Evolutionary conservation across 176 grass and related monocot species (phyloP).

Genomic region (barley (Hordeum vulgare)): DNA sequence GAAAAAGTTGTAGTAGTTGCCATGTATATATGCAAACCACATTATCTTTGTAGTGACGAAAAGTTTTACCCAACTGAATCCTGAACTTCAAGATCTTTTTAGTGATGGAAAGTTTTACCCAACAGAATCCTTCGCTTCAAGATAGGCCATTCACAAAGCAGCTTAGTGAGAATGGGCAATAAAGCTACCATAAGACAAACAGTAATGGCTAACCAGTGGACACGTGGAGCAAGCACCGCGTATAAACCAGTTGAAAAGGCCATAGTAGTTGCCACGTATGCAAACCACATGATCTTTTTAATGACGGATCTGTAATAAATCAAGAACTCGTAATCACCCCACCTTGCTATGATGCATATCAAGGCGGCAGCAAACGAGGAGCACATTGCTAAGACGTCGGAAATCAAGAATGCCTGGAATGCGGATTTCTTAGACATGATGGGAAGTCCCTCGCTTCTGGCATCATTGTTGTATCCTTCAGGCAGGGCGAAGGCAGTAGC

Average conservation of each 20-base stretch:
- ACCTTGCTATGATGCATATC: neutral
- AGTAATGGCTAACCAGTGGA: neutral
- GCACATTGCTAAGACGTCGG: no score
- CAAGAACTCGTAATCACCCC: neutral
- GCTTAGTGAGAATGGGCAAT: neutral
- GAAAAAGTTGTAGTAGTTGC: no score
- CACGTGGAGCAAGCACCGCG: neutral
- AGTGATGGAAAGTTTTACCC: neutral
- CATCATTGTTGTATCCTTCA: no score
- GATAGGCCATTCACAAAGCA: neutral
- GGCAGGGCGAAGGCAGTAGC: no score
- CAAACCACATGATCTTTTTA: slow-evolving; percentile 6
- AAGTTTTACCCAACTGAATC: no score
- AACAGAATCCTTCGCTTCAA: neutral
- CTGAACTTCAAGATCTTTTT: no score
- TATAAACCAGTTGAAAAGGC: neutral
- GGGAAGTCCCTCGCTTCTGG: no score
- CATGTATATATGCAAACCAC: no score
- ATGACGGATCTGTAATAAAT: neutral
- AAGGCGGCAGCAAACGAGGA: no score
- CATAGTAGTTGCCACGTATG: neutral
- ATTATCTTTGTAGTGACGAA: no score
- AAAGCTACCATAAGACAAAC: neutral
- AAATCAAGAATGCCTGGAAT: no score
- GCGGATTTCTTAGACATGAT: no score